Evolutionary conservation across 331 rosid species (phyloP).

Genomic region (Cydonia oblonga): DNA sequence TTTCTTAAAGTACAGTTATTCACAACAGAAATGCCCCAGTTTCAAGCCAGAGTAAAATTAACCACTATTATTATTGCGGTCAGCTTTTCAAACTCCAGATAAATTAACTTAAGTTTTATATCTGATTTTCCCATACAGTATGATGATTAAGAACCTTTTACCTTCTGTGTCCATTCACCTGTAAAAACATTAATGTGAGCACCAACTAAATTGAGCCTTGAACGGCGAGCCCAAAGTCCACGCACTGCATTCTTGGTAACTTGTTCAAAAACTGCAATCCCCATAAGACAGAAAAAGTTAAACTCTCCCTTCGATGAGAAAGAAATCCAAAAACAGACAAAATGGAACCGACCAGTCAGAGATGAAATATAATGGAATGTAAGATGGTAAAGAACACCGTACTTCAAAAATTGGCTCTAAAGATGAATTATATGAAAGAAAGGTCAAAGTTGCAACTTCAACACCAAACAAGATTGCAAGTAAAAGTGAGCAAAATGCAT

Average conservation of each 20-base stretch:
- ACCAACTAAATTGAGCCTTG: conserved; percentile 90
- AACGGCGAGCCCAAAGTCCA: conserved; percentile 93
- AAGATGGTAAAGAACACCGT: neutral
- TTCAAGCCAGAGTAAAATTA: neutral
- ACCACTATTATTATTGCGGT: neutral
- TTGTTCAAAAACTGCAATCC: conserved; percentile 87
- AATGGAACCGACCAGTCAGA: neutral
- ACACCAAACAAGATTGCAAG: neutral
- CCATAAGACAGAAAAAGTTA: conserved; percentile 5
- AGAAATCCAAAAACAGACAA: neutral
- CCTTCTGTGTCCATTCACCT: conserved; percentile 99
- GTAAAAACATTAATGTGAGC: conserved; percentile 97
- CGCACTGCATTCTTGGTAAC: conserved; percentile 93
- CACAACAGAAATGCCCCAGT: neutral
- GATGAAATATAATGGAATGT: neutral
- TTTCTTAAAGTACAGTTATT: neutral
- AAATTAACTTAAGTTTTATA: neutral
- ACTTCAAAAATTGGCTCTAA: neutral
- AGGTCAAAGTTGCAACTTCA: neutral
- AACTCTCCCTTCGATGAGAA: neutral
- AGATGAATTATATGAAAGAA: neutral
- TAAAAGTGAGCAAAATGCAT: neutral
- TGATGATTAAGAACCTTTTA: neutral
- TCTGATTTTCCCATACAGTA: neutral
- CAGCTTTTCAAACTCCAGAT: neutral